These are phyloP conservation scores for Glebionis coronaria DNA, from an alignment of 129 eudicot genomes.

Conservation along the genomic window DNA sequence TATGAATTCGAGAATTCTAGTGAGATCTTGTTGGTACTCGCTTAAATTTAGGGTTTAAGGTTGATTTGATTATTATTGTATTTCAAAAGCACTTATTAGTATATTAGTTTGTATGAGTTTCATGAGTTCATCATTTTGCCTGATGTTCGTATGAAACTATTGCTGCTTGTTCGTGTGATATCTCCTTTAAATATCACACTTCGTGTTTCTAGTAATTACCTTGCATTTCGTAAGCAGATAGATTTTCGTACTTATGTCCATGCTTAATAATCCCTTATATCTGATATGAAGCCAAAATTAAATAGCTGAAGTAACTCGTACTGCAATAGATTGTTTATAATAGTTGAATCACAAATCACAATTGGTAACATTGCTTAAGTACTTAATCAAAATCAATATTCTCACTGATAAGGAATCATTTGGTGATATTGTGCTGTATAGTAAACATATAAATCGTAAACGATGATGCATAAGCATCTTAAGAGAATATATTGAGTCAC, in stretches of 20 bases:
- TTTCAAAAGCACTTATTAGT: constrained; percentile 16
- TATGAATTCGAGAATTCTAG: constrained; percentile 55
- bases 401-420: constrained; percentile 7
- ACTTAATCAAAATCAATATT: too few species aligned
- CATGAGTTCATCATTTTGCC: constrained; percentile 23
- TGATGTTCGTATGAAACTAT: constrained; percentile 32
- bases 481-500: constrained; percentile 5
- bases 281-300: background rate
- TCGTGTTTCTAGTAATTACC: constrained; percentile 1
- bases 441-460: constrained; percentile 1
- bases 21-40: constrained; percentile 66
- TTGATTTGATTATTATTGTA: constrained; percentile 20
- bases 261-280: constrained; percentile 7
- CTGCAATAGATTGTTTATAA: background rate
- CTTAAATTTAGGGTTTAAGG: constrained; percentile 37
- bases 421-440: background rate
- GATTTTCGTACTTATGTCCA: background rate
- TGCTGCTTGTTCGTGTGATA: constrained; percentile 3
- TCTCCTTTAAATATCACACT: constrained; percentile 4
- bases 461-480: constrained; percentile 16
- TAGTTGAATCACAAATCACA: background rate
- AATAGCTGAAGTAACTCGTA: background rate
- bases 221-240: background rate
- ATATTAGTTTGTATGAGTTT: constrained; percentile 17
- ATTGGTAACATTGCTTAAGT: background rate